Percentiles rank a stretch among this genome's conserved stretches.
These are phyloP conservation scores for Naganishia albida DNA, from an alignment of 1,284 basidiomycete genomes.

Conservation along the genomic window DNA sequence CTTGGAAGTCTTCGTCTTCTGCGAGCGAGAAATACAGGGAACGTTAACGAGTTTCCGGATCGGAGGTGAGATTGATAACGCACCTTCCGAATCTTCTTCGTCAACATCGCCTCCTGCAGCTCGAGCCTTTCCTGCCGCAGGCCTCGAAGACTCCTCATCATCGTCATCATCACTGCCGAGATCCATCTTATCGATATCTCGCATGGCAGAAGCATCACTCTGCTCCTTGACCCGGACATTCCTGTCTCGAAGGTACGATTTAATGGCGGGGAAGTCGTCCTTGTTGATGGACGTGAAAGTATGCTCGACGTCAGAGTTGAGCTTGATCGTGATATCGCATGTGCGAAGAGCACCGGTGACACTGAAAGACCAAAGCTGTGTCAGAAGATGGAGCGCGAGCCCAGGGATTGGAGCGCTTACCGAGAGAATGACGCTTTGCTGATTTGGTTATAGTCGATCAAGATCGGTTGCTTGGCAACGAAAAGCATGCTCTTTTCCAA, in stretches of 20 bases:
- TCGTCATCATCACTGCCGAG: conserved; percentile 81
- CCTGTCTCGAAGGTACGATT: conserved; percentile 82
- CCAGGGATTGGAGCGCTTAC: conserved; percentile 43
- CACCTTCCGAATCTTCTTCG: conserved; percentile 73
- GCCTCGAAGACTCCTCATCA: conserved; percentile 55
- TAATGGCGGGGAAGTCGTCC: conserved; percentile 88
- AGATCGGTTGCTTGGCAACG: conserved; percentile 92
- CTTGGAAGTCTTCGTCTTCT: conserved; percentile 85
- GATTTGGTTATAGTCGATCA: conserved; percentile 88
- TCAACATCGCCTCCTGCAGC: conserved; percentile 63
- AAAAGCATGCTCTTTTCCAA: conserved; percentile 98
- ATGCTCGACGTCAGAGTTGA: conserved; percentile 73
- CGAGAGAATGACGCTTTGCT: conserved; percentile 91
- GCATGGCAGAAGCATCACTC: conserved; percentile 83
- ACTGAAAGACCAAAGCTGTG: conserved; percentile 41
- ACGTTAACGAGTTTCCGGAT: background rate
- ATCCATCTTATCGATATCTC: conserved; percentile 65
- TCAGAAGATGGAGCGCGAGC: background rate
- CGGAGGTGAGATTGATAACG: conserved; percentile 42
- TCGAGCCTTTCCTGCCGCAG: conserved; percentile 42
- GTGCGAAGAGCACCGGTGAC: conserved; percentile 92
- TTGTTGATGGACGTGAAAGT: conserved; percentile 93
- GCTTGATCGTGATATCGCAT: conserved; percentile 89
- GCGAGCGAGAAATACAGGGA: conserved; percentile 20
- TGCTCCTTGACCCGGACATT: conserved; percentile 95